Evolutionary conservation across 164 flowering plant genomes (phyloP).

Genomic region (Nymphaea thermarum): DNA sequence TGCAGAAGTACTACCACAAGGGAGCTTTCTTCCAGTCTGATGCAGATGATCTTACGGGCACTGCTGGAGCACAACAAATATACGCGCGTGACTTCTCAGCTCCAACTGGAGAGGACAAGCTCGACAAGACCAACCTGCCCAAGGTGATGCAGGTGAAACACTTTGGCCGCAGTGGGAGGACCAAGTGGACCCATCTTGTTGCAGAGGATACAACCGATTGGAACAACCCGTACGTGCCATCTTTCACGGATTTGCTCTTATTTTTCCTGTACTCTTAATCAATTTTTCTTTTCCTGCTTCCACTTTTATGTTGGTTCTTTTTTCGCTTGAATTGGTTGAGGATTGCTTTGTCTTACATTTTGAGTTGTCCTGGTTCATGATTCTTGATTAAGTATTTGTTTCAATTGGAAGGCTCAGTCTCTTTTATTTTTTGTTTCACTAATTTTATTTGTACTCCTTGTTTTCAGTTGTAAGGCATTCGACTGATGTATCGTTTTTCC

Average conservation of each 20-base stretch:
- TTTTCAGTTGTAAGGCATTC: neutral
- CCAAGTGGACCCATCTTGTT: constrained; percentile 96
- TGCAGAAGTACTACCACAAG: constrained; percentile 95
- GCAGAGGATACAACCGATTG: constrained; percentile 94
- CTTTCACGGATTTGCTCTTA: neutral
- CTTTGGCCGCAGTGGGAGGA: constrained; percentile 95
- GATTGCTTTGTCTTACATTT: neutral
- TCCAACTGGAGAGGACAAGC: constrained; percentile 88
- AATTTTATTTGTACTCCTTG: neutral
- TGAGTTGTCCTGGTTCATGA: too few species aligned
- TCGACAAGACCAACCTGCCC: constrained; percentile 78
- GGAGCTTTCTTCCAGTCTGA: constrained; percentile 85
- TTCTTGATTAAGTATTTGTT: too few species aligned
- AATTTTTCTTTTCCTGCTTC: neutral
- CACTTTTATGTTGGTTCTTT: neutral
- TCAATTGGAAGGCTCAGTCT: too few species aligned
- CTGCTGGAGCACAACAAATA: constrained; percentile 41
- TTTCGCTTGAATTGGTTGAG: neutral
- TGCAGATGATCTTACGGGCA: constrained; percentile 42
- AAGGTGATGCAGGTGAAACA: constrained; percentile 97
- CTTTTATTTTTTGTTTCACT: too few species aligned
- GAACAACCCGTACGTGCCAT: constrained; percentile 70
- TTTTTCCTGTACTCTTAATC: neutral
- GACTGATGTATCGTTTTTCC: neutral
- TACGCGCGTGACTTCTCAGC: constrained; percentile 68